Base-by-base conservation (phyloP, 768 basidiomycete genomes). In the Trametes coccinea region DNA sequence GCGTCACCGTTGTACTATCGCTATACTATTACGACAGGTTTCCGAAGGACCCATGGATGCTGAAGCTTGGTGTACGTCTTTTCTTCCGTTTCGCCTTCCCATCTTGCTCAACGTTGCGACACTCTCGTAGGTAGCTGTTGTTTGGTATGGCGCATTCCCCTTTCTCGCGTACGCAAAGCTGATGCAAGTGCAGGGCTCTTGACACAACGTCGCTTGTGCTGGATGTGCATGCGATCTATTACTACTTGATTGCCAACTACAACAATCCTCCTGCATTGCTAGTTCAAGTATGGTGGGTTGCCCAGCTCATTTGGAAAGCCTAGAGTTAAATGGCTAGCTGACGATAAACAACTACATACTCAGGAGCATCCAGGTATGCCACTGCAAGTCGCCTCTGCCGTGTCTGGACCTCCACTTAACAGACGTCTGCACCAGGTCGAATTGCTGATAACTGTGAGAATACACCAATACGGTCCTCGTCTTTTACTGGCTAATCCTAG, bases 241-340 rank as follows among this genome's bases (percentile, higher is more conserved):
- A 64, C 41, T 64, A 60, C 39, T 17, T 64, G 22, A 44, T 64
- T 10, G 29, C 45, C 9, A 64, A 64, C 41, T 64, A 41, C 54
- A 56, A 60, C 47, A 55, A 59, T 48, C 59, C 63, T 14, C 9
- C 40, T 9, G 63, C 56, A 13, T 44, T 64, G 30, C 4, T 39
- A 8, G 39, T 46, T 5, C 37, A 60, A 44, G 59, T 64, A 5
- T 64, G 63, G 63, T 60, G 33, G 8, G 62, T 48, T 2, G 22
- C 29, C 17, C 7, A 22, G 6, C 16, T 8, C 5, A 14, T 4
- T 22, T 13, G 31, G 9, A 22, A 29, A 37, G 33, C 33, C 4
- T 1, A 9, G 5, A 4, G 29, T 31, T 3, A 5, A 13, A n/a
- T 2, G 27, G 13, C 27, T 16, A n/a, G 30, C 2, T 2, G 16